Evolutionary conservation across 108 stramenopile species (phyloP).

Genomic region (Aurantiochytrium sp.): DNA sequence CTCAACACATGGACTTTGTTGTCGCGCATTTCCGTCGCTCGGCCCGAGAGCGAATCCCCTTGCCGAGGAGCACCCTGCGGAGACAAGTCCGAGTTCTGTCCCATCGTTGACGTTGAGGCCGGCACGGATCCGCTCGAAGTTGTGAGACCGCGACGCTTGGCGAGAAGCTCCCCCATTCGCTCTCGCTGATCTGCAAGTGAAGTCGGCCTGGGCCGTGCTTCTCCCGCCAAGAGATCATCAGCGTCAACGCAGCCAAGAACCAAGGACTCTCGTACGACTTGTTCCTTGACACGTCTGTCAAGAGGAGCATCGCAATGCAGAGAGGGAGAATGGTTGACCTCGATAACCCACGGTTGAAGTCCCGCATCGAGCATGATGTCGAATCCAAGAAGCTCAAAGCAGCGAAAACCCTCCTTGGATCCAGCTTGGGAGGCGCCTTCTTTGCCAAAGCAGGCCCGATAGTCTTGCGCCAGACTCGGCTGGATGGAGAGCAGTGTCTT

Average conservation of each 20-base stretch:
- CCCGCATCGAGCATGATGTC: constrained; percentile 26
- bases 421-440: not conserved
- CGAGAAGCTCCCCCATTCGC: not conserved
- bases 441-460: not conserved
- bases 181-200: not conserved
- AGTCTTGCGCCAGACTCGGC: constrained; percentile 14
- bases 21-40: too few relatives aligned
- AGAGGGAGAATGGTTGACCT: constrained; percentile 31
- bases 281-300: constrained; percentile 4
- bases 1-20: too few relatives aligned
- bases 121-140: not conserved
- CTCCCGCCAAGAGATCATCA: not conserved
- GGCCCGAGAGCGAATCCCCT: too few relatives aligned
- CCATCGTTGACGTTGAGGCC: too few relatives aligned
- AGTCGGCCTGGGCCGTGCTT: not conserved
- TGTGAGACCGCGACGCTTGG: not conserved
- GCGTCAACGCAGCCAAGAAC: not conserved
- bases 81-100: too few relatives aligned
- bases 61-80: too few relatives aligned
- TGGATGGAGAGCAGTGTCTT: constrained; percentile 29
- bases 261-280: not conserved
- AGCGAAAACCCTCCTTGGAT: constrained; percentile 21
- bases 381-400: constrained; percentile 31
- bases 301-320: constrained; percentile 6
- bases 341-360: constrained; percentile 7